Conservation (phyloP, 495 filamentous ascomycete species). For the Aspergillus bertholletiae region DNA sequence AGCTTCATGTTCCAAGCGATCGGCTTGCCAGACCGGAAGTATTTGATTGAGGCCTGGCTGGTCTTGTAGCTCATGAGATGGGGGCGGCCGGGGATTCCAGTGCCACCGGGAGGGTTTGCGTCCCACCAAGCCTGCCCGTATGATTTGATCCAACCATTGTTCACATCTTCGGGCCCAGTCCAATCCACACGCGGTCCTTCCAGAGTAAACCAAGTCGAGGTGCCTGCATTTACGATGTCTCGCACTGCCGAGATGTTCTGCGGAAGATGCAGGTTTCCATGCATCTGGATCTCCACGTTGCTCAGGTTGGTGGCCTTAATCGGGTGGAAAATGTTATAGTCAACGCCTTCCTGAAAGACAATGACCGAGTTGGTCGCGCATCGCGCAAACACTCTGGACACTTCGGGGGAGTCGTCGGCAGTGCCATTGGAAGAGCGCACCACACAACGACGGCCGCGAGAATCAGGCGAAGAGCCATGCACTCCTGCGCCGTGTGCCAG, state of each 20-base stretch:
- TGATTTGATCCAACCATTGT: slow-evolving; percentile 42
- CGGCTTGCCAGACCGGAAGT: slow-evolving; percentile 40
- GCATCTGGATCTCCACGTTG: slow-evolving; percentile 38
- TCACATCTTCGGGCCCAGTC: slow-evolving; percentile 25
- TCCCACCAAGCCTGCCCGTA: slow-evolving; percentile 47
- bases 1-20: slow-evolving; percentile 43
- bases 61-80: slow-evolving; percentile 39
- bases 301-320: slow-evolving; percentile 34
- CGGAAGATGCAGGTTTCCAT: slow-evolving; percentile 39
- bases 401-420: slow-evolving; percentile 32
- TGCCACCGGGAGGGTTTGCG: slow-evolving; percentile 32
- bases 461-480: not conserved
- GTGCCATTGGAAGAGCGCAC: slow-evolving; percentile 27
- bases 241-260: slow-evolving; percentile 32
- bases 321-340: slow-evolving; percentile 39
- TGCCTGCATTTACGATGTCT: slow-evolving; percentile 25
- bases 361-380: slow-evolving; percentile 33
- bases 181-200: slow-evolving; percentile 32
- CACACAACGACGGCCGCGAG: slow-evolving; percentile 8
- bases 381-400: slow-evolving; percentile 23
- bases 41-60: slow-evolving; percentile 27
- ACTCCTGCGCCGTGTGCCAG: not conserved
- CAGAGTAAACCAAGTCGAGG: slow-evolving; percentile 31
- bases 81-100: slow-evolving; percentile 31
- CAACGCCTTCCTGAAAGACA: slow-evolving; percentile 29